A percentile compares a stretch with the other conserved stretches of the same genome.
Evolutionary conservation across 345 rosid species (phyloP).

Genomic region (Dipteronia sinensis): DNA sequence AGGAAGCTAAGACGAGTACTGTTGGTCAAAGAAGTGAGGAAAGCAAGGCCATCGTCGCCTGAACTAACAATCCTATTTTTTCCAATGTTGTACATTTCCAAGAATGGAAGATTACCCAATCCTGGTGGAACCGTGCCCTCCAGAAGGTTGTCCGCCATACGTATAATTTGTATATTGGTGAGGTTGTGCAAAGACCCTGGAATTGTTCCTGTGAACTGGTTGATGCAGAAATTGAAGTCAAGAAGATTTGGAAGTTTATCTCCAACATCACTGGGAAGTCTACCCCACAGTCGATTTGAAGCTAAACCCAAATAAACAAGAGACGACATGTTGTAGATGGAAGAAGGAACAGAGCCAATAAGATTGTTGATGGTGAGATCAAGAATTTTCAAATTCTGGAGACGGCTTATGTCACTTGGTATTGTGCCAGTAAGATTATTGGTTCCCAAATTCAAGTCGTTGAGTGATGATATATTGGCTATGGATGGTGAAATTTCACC

Average conservation of each 20-base stretch:
- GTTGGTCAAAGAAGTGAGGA: conserved; percentile 34
- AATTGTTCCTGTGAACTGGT: conserved; percentile 27
- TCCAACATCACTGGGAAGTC: conserved; percentile 25
- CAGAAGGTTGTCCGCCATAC: conserved; percentile 18
- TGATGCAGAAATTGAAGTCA: conserved; percentile 24
- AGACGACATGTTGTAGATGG: conserved; percentile 33
- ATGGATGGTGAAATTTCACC: conserved; percentile 46
- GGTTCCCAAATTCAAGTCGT: conserved; percentile 40
- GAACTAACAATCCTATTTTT: conserved; percentile 21
- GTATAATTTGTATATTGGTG: conserved; percentile 25
- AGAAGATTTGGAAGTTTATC: conserved; percentile 35
- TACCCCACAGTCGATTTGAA: conserved; percentile 26
- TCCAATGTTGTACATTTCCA: conserved; percentile 25
- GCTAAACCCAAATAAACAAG: conserved; percentile 27
- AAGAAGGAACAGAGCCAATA: conserved; percentile 22
- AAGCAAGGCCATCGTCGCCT: conserved; percentile 28
- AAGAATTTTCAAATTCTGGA: conserved; percentile 19
- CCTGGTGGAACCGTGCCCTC: conserved; percentile 35
- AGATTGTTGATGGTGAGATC: conserved; percentile 31
- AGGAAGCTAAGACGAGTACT: conserved; percentile 29
- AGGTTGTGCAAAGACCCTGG: conserved; percentile 34
- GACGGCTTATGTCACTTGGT: conserved; percentile 24
- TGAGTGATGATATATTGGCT: conserved; percentile 45
- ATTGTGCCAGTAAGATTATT: conserved; percentile 43
- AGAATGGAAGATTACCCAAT: conserved; percentile 27